Evolutionary conservation across 208 protist genomes (phyloP), one percentile per base, ranked within the genome.

Genomic region (Polymyxa betae): DNA sequence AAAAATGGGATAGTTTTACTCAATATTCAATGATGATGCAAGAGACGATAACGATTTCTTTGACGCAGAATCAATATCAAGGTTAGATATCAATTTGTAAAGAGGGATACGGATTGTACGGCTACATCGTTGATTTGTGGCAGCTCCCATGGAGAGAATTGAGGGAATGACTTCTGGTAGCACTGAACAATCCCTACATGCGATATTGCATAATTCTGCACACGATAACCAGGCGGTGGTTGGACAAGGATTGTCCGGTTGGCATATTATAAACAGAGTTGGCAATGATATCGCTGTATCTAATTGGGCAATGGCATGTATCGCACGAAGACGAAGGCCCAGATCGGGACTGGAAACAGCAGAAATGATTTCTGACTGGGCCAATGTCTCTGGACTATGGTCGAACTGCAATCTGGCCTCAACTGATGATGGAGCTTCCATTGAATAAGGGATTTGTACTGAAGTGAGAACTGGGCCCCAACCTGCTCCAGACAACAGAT

Each of bases 341-440:
- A 82, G 72, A 82, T 82, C 12, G 35, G n/a, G 72, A 60, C 49
- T 60, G 49, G 49, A 60, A 60, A 60, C 49, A 60, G 49, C 49
- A 24, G 49, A 60, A n/a, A n/a, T n/a, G n/a, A n/a, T n/a, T n/a
- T n/a, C n/a, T n/a, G n/a, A n/a, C n/a, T n/a, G n/a, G n/a, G n/a
- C n/a, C n/a, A n/a, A n/a, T n/a, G n/a, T n/a, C n/a, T n/a, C n/a
- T n/a, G n/a, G n/a, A n/a, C n/a, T n/a, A n/a, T n/a, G n/a, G n/a
- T n/a, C n/a, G n/a, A n/a, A n/a, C n/a, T n/a, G n/a, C n/a, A n/a
- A n/a, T n/a, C n/a, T n/a, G n/a, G n/a, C n/a, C n/a, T n/a, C n/a
- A n/a, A n/a, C n/a, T n/a, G n/a, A n/a, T n/a, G n/a, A n/a, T n/a
- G n/a, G n/a, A n/a, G n/a, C n/a, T n/a, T n/a, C n/a, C n/a, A n/a